A percentile compares a stretch with the other conserved stretches of the same genome.
Conservation (phyloP, 2,329 filamentous ascomycete species). For the Neoascochyta sp. region DNA sequence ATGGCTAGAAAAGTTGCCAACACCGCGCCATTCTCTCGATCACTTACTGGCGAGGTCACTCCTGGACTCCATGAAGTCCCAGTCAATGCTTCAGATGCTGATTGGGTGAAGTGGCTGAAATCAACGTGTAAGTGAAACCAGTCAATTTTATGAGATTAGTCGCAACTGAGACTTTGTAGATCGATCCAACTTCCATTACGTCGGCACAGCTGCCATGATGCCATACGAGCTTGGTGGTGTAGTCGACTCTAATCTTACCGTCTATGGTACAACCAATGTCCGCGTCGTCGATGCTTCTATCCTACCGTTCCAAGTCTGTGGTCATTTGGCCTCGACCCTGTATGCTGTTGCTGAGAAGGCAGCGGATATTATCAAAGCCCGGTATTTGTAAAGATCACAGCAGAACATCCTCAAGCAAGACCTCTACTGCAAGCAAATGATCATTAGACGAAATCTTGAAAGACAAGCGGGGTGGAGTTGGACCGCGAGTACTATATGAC, state of each 20-base stretch:
- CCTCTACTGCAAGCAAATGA: too few relatives aligned
- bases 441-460: too few relatives aligned
- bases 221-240: conserved; percentile 30
- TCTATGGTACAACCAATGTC: conserved; percentile 31
- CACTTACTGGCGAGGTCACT: conserved; percentile 3
- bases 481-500: too few relatives aligned
- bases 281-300: conserved; percentile 28
- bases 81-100: too few relatives aligned
- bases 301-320: conserved; percentile 26
- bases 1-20: too few relatives aligned
- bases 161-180: conserved; percentile 12
- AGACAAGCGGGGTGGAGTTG: too few relatives aligned
- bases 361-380: conserved; percentile 29
- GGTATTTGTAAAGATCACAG: too few relatives aligned
- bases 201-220: conserved; percentile 33
- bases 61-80: conserved; percentile 24
- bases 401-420: too few relatives aligned
- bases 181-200: conserved; percentile 27
- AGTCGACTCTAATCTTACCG: conserved; percentile 21
- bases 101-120: too few relatives aligned
- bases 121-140: too few relatives aligned
- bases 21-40: conserved; percentile 46
- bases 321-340: conserved; percentile 26
- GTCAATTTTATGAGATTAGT: too few relatives aligned
- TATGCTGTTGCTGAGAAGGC: conserved; percentile 35